Percentiles rank a stretch among this genome's conserved stretches.
Evolutionary conservation across 345 rosid genomes (phyloP).

Genomic region (Noccaea caerulescens): DNA sequence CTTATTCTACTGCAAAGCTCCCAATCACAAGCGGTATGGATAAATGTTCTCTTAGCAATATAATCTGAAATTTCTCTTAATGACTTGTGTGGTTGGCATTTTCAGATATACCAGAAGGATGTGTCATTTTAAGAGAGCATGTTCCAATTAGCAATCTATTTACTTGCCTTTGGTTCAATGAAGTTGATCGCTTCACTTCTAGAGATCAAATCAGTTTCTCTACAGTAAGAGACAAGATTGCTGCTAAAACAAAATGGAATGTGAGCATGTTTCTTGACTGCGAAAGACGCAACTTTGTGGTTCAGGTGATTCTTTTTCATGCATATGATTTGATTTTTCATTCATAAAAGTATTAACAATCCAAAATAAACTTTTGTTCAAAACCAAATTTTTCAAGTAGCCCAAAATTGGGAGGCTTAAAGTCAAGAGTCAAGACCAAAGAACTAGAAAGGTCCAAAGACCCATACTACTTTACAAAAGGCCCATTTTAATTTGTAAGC

Average conservation of each 20-base stretch:
- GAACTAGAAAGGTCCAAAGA: not conserved
- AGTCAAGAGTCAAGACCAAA: not conserved
- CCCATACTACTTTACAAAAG: not conserved
- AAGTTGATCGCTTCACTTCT: conserved; percentile 86
- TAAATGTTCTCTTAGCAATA: not conserved
- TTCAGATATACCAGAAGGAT: conserved; percentile 98
- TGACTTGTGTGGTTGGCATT: conserved; percentile 19
- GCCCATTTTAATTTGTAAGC: not conserved
- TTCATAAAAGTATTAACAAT: not conserved
- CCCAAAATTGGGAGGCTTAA: not conserved
- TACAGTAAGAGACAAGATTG: conserved; percentile 78
- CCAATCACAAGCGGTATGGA: conserved; percentile 78
- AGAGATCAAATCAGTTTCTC: conserved; percentile 92
- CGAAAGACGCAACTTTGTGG: conserved; percentile 87
- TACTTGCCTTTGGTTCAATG: conserved; percentile 88
- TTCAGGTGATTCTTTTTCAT: conserved; percentile 63
- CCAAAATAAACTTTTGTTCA: not conserved
- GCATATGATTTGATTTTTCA: not conserved
- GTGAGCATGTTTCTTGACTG: conserved; percentile 87
- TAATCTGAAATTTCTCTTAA: not conserved
- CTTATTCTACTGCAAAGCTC: conserved; percentile 70
- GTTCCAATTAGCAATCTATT: conserved; percentile 83
- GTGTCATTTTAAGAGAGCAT: conserved; percentile 89
- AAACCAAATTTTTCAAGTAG: not conserved
- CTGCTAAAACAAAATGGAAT: conserved; percentile 69